Evolutionary conservation across 371 early-diverging fungal genomes (phyloP), one percentile per base, ranked within the genome.

Genomic region (Mortierella sp.): DNA sequence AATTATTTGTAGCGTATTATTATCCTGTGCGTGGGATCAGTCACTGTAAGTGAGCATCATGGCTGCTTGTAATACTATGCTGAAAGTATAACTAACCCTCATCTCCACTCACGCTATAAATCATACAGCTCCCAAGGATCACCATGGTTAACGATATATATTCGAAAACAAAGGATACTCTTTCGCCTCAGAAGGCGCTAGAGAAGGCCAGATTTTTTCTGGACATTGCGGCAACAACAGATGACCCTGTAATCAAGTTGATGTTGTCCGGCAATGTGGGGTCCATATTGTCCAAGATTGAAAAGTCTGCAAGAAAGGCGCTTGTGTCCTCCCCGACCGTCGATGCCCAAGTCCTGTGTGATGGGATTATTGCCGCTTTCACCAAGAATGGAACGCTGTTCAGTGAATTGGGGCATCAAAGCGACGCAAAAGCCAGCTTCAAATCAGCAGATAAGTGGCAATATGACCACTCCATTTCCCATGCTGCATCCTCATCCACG

Each of bases 181-280:
- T 41, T 21, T 41, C 54, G 26, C 54, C 54, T 39, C 54, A 53
- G 24, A n/a, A 41, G 26, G 26, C 23, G 24, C 54, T 53, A 41
- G 54, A 53, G 4, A 21, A 39, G 12, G 54, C 54, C 26, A 53
- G 41, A 23, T 6, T 24, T 53, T 30, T 39, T 53, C 26, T 53
- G 23, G 54, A 53, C 4, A 21, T 24, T 24, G 54, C 54, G 17
- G 41, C 41, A 4, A 41, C 23, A 53, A 24, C 54, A 4, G 23
- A 41, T 4, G 54, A 53, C 27, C 41, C 37, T 5, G 6, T 23
- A 2, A 4, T 53, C 19, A 24, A 14, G 6, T 41, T 53, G 21
- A 30, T 41, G 12, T 15, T 41, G 15, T 53, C 41, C 42, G 42
- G 4, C 19, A 24, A 53, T 41, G 54, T 30, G 15, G 54, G 28